A percentile compares a stretch with the other conserved stretches of the same genome.
Conservation (phyloP, 495 filamentous ascomycete genomes). For the Penicillium salamii region DNA sequence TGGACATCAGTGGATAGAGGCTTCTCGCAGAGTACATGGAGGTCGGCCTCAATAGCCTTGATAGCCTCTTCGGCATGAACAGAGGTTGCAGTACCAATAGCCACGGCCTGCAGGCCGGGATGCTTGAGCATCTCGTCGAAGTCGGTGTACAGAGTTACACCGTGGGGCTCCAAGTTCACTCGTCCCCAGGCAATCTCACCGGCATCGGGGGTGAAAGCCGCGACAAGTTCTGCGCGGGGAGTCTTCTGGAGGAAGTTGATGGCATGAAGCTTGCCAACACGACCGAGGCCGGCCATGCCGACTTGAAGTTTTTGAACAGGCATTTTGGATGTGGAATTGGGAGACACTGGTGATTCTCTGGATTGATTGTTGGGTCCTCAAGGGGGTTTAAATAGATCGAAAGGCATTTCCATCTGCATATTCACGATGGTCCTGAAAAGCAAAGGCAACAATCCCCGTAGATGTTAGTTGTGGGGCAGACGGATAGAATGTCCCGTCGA, state of each 20-base stretch:
- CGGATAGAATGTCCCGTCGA: conserved; percentile 21
- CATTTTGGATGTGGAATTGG: conserved; percentile 22
- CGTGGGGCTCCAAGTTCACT: conserved; percentile 35
- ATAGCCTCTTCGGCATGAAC: conserved; percentile 49
- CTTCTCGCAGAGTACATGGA: conserved; percentile 54
- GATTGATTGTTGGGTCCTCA: background rate
- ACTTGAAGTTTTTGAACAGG: conserved; percentile 34
- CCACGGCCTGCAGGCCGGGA: conserved; percentile 45
- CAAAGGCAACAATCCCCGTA: background rate
- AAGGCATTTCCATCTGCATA: background rate
- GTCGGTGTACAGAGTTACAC: conserved; percentile 37
- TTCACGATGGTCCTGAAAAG: background rate
- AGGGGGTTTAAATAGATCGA: conserved; percentile 7
- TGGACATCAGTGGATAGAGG: conserved; percentile 39
- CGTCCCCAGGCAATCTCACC: conserved; percentile 42
- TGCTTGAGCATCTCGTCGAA: conserved; percentile 51
- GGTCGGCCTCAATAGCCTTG: conserved; percentile 42
- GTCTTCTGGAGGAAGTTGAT: conserved; percentile 39
- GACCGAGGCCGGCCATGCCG: conserved; percentile 47
- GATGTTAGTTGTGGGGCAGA: background rate
- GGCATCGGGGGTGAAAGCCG: conserved; percentile 38
- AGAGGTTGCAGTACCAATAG: conserved; percentile 44
- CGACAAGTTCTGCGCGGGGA: conserved; percentile 45
- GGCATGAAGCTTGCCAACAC: conserved; percentile 49
- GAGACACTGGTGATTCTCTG: background rate